phyloP scores from a whole-genome alignment of 2,329 filamentous ascomycete genomes.

The Tolypocladium ovalisporum region DNA sequence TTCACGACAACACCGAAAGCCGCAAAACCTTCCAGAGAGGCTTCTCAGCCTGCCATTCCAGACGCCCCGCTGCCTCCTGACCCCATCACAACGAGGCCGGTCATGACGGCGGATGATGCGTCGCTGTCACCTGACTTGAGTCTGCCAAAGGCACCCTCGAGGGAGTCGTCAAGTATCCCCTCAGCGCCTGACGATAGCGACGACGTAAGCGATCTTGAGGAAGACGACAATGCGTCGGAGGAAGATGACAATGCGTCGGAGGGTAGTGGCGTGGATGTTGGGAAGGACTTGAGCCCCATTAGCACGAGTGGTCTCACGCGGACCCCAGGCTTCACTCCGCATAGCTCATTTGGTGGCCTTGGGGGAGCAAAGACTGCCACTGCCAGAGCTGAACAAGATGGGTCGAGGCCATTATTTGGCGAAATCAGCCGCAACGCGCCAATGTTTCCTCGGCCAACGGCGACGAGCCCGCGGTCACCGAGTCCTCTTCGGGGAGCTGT shows the following conservation, averaged over 20 bases:
- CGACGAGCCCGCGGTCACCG: slow-evolving; percentile 57
- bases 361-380: slow-evolving; percentile 25
- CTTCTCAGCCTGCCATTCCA: slow-evolving; percentile 12
- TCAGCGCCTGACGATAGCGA: slow-evolving; percentile 29
- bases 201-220: slow-evolving; percentile 26
- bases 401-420: slow-evolving; percentile 39
- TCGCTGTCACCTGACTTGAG: slow-evolving; percentile 29
- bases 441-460: slow-evolving; percentile 41
- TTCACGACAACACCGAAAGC: slow-evolving; percentile 12
- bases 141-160: slow-evolving; percentile 17
- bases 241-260: slow-evolving; percentile 40
- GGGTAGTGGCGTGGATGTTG: slow-evolving; percentile 54
- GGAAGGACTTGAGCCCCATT: slow-evolving; percentile 47
- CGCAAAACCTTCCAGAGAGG: slow-evolving; percentile 4
- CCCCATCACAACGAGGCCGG: slow-evolving; percentile 15
- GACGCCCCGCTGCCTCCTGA: slow-evolving; percentile 34
- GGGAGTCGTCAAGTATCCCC: slow-evolving; percentile 20
- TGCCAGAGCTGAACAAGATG: slow-evolving; percentile 29
- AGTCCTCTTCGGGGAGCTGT: slow-evolving; percentile 55
- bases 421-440: slow-evolving; percentile 40
- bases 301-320: slow-evolving; percentile 30
- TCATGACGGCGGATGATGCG: slow-evolving; percentile 22
- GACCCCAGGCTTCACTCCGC: slow-evolving; percentile 42
- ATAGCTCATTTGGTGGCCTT: slow-evolving; percentile 46
- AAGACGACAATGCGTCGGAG: too few relatives aligned